Conservation (phyloP, 176 grass and related monocot species). For the Triticum timopheevii region DNA sequence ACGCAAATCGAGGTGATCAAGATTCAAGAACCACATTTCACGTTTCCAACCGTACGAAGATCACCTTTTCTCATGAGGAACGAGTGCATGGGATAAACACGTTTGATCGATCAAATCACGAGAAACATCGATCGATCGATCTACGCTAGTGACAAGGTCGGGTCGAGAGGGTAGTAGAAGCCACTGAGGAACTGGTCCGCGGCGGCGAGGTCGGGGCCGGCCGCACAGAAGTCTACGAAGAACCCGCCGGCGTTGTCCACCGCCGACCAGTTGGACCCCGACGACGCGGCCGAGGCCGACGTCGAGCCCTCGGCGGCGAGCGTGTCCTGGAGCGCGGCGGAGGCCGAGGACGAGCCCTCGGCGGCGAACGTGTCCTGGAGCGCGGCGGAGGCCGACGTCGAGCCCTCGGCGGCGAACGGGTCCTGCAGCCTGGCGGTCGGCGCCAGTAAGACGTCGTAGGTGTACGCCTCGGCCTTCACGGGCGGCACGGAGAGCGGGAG, state of each 20-base stretch:
- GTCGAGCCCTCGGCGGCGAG: not conserved
- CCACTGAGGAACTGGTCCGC: constrained; percentile 37
- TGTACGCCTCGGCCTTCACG: constrained; percentile 70
- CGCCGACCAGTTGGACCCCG: constrained; percentile 41
- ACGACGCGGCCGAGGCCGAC: constrained; percentile 21
- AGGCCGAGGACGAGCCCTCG: constrained; percentile 34
- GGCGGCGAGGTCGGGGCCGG: not conserved
- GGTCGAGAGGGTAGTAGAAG: constrained; percentile 49
- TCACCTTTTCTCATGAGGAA: not conserved
- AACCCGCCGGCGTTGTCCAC: constrained; percentile 29
- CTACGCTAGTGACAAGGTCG: constrained; percentile 34
- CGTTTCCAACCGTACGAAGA: not conserved
- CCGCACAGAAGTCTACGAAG: constrained; percentile 39
- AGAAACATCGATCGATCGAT: not conserved
- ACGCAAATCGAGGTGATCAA: not conserved
- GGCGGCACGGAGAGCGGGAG: constrained; percentile 45
- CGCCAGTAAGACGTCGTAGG: constrained; percentile 61
- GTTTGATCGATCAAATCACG: not conserved
- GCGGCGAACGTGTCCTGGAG: constrained; percentile 19
- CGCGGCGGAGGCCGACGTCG: not conserved
- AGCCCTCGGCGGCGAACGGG: not conserved
- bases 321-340: constrained; percentile 14
- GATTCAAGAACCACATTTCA: not conserved
- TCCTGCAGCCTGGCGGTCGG: constrained; percentile 8
- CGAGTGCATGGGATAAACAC: not conserved